phyloP scores from a whole-genome alignment of 1,284 basidiomycete species.

The Cutaneotrichosporon sp. region DNA sequence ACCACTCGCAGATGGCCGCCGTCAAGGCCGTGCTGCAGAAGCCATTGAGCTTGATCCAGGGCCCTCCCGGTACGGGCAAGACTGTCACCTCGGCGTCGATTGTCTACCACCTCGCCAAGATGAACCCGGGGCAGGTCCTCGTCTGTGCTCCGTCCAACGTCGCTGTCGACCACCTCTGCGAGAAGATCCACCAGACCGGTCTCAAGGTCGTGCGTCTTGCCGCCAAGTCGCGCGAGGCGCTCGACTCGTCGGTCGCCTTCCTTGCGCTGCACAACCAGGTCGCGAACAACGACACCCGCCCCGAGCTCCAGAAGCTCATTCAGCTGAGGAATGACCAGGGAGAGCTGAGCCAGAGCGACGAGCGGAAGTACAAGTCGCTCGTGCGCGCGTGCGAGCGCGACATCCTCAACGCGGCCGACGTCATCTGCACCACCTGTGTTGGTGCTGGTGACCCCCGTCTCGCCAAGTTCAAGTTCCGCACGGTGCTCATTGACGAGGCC shows the following conservation, averaged over 20 bases:
- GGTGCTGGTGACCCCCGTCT: constrained; percentile 95
- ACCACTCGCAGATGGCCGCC: constrained; percentile 98
- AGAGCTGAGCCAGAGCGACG: constrained; percentile 92
- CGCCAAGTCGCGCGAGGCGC: constrained; percentile 95
- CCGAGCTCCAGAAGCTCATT: constrained; percentile 95
- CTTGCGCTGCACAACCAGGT: constrained; percentile 97
- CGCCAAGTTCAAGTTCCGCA: constrained; percentile 95
- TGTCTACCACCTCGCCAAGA: constrained; percentile 97
- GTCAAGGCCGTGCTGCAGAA: constrained; percentile 98
- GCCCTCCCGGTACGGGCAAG: constrained; percentile 98
- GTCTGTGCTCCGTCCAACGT: constrained; percentile 99
- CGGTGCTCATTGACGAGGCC: constrained; percentile 97
- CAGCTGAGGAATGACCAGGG: constrained; percentile 97
- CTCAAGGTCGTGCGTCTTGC: constrained; percentile 97
- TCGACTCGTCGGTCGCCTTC: constrained; percentile 91
- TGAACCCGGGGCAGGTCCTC: constrained; percentile 99
- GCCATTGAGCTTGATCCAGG: constrained; percentile 97
- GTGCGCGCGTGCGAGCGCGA: constrained; percentile 96
- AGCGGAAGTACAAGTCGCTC: constrained; percentile 95
- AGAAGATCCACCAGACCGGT: constrained; percentile 96
- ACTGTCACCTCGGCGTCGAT: constrained; percentile 99
- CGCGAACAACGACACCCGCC: constrained; percentile 89
- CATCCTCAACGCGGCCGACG: constrained; percentile 91
- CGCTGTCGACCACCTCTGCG: constrained; percentile 97
- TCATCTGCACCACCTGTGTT: constrained; percentile 98